These are phyloP conservation scores for Euphorbia schlechtendalii DNA, from an alignment of 441 rosid genomes.

Conservation along the genomic window DNA sequence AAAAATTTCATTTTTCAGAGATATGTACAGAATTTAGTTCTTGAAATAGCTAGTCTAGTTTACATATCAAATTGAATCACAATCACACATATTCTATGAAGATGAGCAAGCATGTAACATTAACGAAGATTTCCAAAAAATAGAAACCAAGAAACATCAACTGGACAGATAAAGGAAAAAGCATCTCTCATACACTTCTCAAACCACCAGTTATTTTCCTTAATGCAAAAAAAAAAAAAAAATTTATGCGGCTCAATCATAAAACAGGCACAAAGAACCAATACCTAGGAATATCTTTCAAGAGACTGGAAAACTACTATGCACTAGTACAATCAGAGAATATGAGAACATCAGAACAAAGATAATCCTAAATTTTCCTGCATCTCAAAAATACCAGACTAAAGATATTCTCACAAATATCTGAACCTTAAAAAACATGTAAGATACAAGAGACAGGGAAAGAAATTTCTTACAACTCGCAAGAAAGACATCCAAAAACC, in stretches of 20 bases:
- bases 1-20: not conserved
- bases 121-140: not conserved
- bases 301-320: not conserved
- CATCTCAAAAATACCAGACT: not conserved
- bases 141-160: not conserved
- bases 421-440: not conserved
- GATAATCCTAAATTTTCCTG: not conserved
- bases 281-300: slow-evolving; percentile 1
- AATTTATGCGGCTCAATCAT: not conserved
- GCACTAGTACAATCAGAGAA: not conserved
- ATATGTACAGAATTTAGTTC: too few relatives aligned
- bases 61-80: not conserved
- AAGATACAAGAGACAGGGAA: not conserved
- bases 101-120: not conserved
- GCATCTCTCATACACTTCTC: not conserved
- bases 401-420: not conserved
- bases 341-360: too few relatives aligned
- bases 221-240: not conserved
- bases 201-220: not conserved
- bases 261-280: not conserved
- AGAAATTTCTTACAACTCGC: slow-evolving; percentile 55
- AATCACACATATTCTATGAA: not conserved
- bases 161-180: not conserved
- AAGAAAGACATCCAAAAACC: slow-evolving; percentile 97
- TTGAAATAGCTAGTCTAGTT: not conserved